phyloP scores from a whole-genome alignment of 768 basidiomycete species.

The Trametopsis cervina region DNA sequence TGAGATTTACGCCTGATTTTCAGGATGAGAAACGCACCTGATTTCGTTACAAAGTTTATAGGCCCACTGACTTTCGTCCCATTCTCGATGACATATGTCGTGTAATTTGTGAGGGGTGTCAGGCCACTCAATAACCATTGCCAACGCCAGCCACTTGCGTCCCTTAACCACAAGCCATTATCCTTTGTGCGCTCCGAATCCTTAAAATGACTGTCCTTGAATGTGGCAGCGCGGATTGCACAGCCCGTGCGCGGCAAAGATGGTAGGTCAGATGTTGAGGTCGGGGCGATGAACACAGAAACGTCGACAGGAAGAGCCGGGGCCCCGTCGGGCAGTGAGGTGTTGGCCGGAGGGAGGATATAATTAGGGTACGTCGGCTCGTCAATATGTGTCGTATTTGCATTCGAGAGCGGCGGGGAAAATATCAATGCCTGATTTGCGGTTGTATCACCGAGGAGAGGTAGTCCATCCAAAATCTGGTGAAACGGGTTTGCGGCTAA shows the following conservation, averaged over 20 bases:
- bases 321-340: conserved; percentile 32
- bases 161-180: conserved; percentile 47
- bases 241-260: conserved; percentile 53
- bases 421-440: conserved; percentile 67
- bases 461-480: conserved; percentile 32
- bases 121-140: conserved; percentile 65
- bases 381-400: conserved; percentile 14
- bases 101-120: conserved; percentile 67
- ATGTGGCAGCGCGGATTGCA: conserved; percentile 34
- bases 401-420: conserved; percentile 46
- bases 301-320: conserved; percentile 30
- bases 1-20: neutral
- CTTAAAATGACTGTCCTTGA: conserved; percentile 17
- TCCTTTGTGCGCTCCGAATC: conserved; percentile 34
- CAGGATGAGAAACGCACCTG: conserved; percentile 33
- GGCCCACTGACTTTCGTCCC: conserved; percentile 56
- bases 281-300: conserved; percentile 49
- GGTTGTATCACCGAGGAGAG: conserved; percentile 69
- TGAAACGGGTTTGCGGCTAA: conserved; percentile 50
- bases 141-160: conserved; percentile 51
- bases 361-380: conserved; percentile 68
- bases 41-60: conserved; percentile 70
- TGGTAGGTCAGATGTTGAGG: conserved; percentile 32
- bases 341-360: conserved; percentile 55
- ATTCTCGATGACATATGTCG: conserved; percentile 57